These are phyloP conservation scores for Conoideocrella luteorostrata DNA, from an alignment of 2,329 filamentous ascomycete species.

Conservation along the genomic window DNA sequence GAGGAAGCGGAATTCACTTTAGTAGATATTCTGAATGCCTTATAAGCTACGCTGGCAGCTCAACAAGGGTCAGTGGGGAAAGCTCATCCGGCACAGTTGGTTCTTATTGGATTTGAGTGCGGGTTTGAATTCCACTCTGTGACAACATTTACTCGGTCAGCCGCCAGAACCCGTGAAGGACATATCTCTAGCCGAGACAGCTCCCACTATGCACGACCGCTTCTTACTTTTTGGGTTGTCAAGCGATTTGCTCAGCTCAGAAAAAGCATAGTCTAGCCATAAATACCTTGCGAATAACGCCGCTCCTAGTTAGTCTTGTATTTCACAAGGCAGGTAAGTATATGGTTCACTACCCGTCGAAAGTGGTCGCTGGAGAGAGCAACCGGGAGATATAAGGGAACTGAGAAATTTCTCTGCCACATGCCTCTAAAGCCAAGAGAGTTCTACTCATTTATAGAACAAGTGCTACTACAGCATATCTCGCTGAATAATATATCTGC, in stretches of 20 bases:
- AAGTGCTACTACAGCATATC: background rate
- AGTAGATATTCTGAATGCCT: background rate
- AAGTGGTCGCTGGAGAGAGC: background rate
- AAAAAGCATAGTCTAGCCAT: conserved; percentile 1
- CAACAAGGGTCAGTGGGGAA: background rate
- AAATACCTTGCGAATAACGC: conserved; percentile 1
- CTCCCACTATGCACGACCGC: background rate
- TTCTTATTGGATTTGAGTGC: conserved; percentile 2
- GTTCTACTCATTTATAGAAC: background rate
- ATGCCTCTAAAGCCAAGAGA: background rate
- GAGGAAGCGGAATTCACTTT: background rate
- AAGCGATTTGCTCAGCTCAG: background rate
- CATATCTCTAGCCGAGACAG: background rate
- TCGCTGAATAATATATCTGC: background rate
- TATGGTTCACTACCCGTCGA: background rate
- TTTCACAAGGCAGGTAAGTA: background rate
- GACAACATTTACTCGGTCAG: background rate
- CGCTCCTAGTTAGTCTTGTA: background rate
- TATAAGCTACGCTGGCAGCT: background rate
- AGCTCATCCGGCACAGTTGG: background rate
- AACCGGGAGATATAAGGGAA: background rate
- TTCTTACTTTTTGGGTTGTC: background rate
- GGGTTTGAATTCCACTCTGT: background rate
- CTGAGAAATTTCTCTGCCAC: background rate
- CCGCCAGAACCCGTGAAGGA: background rate